A percentile compares a stretch with the other conserved stretches of the same genome.
phyloP scores from a whole-genome alignment of 1,139 yeast species.

The Debaryomyces udenii region DNA sequence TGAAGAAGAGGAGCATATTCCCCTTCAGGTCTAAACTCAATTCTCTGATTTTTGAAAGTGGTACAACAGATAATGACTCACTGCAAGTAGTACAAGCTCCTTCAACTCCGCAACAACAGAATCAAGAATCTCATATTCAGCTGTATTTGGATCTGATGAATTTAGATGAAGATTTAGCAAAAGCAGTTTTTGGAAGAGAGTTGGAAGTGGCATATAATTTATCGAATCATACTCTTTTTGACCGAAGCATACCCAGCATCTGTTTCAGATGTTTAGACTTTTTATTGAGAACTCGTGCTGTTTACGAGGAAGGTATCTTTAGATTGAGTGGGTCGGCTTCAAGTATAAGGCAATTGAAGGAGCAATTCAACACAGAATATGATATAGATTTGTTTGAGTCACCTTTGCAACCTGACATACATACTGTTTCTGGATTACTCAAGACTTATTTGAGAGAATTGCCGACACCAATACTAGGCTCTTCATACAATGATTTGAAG shows the following conservation, averaged over 20 bases:
- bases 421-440: slow-evolving; percentile 77
- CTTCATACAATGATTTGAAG: slow-evolving; percentile 42
- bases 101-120: slow-evolving; percentile 8
- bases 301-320: slow-evolving; percentile 88
- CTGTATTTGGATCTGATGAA: slow-evolving; percentile 44
- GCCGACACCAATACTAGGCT: slow-evolving; percentile 66
- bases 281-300: slow-evolving; percentile 67
- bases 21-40: slow-evolving; percentile 50
- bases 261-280: slow-evolving; percentile 76
- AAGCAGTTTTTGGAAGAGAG: slow-evolving; percentile 67
- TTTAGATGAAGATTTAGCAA: slow-evolving; percentile 38
- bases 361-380: slow-evolving; percentile 60
- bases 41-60: slow-evolving; percentile 6
- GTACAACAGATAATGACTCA: background rate
- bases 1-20: slow-evolving; percentile 60
- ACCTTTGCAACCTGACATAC: slow-evolving; percentile 57
- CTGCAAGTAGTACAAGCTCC: slow-evolving; percentile 7
- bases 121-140: slow-evolving; percentile 29
- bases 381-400: slow-evolving; percentile 66
- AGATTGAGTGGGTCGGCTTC: slow-evolving; percentile 89
- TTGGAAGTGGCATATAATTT: slow-evolving; percentile 54
- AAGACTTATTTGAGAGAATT: slow-evolving; percentile 75
- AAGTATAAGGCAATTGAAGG: slow-evolving; percentile 71
- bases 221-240: slow-evolving; percentile 51
- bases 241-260: slow-evolving; percentile 68